Base-by-base conservation (phyloP, 2,329 filamentous ascomycete species). In the Penicillium brevicompactum region DNA sequence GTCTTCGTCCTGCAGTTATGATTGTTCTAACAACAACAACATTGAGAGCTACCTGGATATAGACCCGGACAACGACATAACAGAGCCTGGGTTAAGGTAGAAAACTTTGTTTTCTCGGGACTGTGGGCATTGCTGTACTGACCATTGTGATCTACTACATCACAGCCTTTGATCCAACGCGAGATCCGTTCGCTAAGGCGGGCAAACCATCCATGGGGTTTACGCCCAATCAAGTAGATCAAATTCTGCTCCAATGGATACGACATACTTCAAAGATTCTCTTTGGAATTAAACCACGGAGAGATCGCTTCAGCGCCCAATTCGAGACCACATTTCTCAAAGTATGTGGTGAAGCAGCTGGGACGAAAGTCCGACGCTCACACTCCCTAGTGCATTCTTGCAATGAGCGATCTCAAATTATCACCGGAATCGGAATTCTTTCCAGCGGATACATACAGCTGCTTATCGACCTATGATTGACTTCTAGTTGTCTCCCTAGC, bases 401-500 rank as follows among this genome's bases (percentile, higher is more conserved):
- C 47, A 9, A 55, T 58, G 56, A 49, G 51, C 22, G 56, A 58
- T 22, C 13, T 51, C 56, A 58, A 21, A 37, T 52, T 5, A 31
- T 55, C 4, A 58, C 56, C 5, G 56, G 56, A 6, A n/a, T 55
- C 2, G 44, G 51, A 4, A 58, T 55, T 18, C 21, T 58, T 2
- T 21, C 55, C 40, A 58, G 56, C 38, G 56, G 56, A 2, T 30
- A 14, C 18, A 14, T 32, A 3, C 51, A 58, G 31, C 49, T 58
- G 1, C 5, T 27, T 58, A 2, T 8, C 43, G 9, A 22, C 16
- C 21, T 55, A 48, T 22, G 5, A 58, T 7, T 58, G 51, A 48
- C 38, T 21, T 16, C 18, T 43, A 9, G 31, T 58, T 2, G 30
- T 72, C 21, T 72, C 65, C 65, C 80, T 56, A 18, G 40, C 54